Conservation (phyloP, 83 land plant species). For the Diphasiastrum complanatum region DNA sequence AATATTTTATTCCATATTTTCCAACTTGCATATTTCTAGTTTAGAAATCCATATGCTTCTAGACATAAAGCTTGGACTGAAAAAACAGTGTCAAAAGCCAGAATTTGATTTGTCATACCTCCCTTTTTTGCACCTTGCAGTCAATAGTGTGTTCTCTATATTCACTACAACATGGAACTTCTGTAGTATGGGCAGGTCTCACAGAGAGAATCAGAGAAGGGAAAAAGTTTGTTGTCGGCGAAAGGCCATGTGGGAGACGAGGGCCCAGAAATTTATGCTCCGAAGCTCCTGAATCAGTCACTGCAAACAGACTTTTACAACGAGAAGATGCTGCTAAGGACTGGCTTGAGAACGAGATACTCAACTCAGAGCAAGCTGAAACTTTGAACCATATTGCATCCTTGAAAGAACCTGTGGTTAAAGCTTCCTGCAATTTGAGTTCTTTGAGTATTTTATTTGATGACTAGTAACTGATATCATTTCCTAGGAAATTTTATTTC, state of each 20-base stretch:
- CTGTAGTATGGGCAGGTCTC: constrained; percentile 89
- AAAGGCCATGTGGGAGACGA: constrained; percentile 50
- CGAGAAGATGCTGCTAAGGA: not conserved
- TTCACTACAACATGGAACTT: not conserved
- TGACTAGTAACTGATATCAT: no score
- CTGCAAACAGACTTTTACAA: constrained; percentile 32
- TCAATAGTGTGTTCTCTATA: not conserved
- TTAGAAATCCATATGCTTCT: no score
- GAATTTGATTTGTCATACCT: no score
- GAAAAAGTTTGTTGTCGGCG: constrained; percentile 71
- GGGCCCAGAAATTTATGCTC: constrained; percentile 41
- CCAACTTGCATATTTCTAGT: no score
- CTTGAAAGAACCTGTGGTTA: no score
- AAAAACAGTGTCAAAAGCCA: not conserved
- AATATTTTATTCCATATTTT: no score
- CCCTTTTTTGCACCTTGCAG: no score
- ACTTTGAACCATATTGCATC: no score
- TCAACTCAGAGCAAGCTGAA: no score
- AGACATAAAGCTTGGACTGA: not conserved
- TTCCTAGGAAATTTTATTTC: no score
- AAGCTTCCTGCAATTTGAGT: no score
- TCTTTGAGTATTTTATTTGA: no score
- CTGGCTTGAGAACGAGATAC: not conserved
- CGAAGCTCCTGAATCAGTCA: constrained; percentile 45
- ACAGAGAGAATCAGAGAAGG: constrained; percentile 69